Evolutionary conservation across 129 eudicot genomes (phyloP).

Genomic region (Centella asiatica): DNA sequence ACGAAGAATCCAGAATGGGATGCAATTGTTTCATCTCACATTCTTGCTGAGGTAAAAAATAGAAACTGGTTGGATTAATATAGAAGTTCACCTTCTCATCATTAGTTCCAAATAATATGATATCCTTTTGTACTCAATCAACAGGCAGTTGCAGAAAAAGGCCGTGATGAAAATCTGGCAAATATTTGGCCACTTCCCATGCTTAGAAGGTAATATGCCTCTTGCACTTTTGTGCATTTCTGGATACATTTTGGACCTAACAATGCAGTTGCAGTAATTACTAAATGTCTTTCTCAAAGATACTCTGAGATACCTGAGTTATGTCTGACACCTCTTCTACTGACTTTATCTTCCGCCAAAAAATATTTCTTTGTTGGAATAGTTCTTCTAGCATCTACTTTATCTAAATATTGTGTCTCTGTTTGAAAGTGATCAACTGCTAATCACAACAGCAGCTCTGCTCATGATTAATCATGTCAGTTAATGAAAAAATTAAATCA

Average conservation of each 20-base stretch:
- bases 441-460: too few species aligned
- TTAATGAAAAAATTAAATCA: too few species aligned
- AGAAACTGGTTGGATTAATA: slow-evolving; percentile 5
- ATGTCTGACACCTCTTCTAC: too few species aligned
- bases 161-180: slow-evolving; percentile 44
- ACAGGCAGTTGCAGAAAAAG: slow-evolving; percentile 57
- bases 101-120: slow-evolving; percentile 7
- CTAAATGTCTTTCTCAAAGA: too few species aligned
- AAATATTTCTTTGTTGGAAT: too few species aligned
- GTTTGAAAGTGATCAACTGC: too few species aligned
- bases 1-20: slow-evolving; percentile 98
- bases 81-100: slow-evolving; percentile 16
- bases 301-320: too few species aligned
- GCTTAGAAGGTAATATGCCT: slow-evolving; percentile 58
- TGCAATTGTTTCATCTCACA: slow-evolving; percentile 90
- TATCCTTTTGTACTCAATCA: neutral
- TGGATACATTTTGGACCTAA: neutral
- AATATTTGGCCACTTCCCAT: slow-evolving; percentile 74
- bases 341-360: too few species aligned
- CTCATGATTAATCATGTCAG: neutral
- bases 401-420: too few species aligned
- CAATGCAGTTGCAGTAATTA: too few species aligned
- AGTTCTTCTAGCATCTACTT: too few species aligned
- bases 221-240: neutral
- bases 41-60: slow-evolving; percentile 65